Evolutionary conservation across 2,329 filamentous ascomycete genomes (phyloP), one percentile per base, ranked within the genome.

Genomic region (Ascocoryne sarcoides): DNA sequence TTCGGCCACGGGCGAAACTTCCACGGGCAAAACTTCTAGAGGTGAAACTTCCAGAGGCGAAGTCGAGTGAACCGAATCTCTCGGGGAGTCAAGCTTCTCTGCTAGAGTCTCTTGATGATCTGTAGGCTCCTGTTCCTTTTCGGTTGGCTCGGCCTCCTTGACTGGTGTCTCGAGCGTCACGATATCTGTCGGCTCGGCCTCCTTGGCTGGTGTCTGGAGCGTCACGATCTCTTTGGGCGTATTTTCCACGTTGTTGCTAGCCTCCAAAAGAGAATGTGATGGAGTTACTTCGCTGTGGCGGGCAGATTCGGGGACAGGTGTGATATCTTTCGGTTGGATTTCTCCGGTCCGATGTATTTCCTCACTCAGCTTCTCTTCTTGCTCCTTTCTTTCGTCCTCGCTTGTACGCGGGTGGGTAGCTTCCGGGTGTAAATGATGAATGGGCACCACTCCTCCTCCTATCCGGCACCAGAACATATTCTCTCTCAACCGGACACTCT

Each of bases 391-490:
- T 21, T 55, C 47, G 39, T 56, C 55, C 26, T 51, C 52, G 37
- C 55, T 59, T 3, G 44, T 30, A n/a, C 54, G 46, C 28, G 55
- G 55, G 34, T 51, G 56, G 4, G 40, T 33, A 9, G 40, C n/a
- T 12, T 56, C 51, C 3, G 37, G 17, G 14, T 41, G 36, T 34
- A 54, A 47, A 15, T 56, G 51, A 10, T 39, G 23, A 29, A 43
- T 40, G 1, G 90, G 92, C 10, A 96, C 66, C 2, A 98, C 87
- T 10, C 92, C 92, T 19, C 89, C 92, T 18, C 90, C 90, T 38
- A 98, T 78, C 40, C 92, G 76, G 37, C 85, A 79, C 92, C 92
- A 98, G 60, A 98, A 98, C 84, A 98, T 95, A 52, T 90, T 81
- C 61, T 98, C 92, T 37, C 92, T 74, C 35, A 96, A 64, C 20